Evolutionary conservation across 371 early-diverging fungal genomes (phyloP).

Genomic region (Batrachochytrium dendrobatidis): DNA sequence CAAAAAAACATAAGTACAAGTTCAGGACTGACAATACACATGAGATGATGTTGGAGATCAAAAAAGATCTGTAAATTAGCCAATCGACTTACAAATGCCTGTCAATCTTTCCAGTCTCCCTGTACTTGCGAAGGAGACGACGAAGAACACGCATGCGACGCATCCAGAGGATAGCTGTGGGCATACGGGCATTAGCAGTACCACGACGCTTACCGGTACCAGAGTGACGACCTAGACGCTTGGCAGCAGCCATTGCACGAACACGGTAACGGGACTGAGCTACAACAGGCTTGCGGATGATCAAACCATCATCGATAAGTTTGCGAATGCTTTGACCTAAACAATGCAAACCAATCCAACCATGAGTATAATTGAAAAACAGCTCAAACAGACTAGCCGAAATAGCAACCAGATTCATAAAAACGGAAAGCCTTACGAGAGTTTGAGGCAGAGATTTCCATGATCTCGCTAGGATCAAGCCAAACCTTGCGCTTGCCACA

Average conservation of each 20-base stretch:
- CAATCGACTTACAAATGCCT: constrained; percentile 68
- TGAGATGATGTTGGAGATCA: constrained; percentile 2
- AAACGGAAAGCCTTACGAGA: constrained; percentile 75
- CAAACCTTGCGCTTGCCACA: constrained; percentile 99
- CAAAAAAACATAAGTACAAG: background rate
- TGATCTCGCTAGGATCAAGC: constrained; percentile 98
- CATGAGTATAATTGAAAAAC: constrained; percentile 3
- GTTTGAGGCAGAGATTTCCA: constrained; percentile 94
- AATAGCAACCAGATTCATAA: too few relatives aligned
- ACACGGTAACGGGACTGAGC: constrained; percentile 95
- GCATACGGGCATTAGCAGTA: constrained; percentile 99
- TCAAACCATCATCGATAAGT: constrained; percentile 95
- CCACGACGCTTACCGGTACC: constrained; percentile 97
- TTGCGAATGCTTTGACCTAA: constrained; percentile 93
- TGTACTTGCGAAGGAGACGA: constrained; percentile 95
- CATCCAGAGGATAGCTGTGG: constrained; percentile 97
- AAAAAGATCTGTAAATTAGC: background rate
- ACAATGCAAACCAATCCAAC: background rate
- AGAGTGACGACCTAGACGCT: constrained; percentile 98
- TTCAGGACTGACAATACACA: background rate
- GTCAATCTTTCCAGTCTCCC: constrained; percentile 97
- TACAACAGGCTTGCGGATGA: constrained; percentile 93
- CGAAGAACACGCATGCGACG: constrained; percentile 98
- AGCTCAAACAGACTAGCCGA: constrained; percentile 4
- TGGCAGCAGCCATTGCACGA: constrained; percentile 87